Evolutionary conservation across 2,329 filamentous ascomycete genomes (phyloP).

Genomic region (Calycina marina): DNA sequence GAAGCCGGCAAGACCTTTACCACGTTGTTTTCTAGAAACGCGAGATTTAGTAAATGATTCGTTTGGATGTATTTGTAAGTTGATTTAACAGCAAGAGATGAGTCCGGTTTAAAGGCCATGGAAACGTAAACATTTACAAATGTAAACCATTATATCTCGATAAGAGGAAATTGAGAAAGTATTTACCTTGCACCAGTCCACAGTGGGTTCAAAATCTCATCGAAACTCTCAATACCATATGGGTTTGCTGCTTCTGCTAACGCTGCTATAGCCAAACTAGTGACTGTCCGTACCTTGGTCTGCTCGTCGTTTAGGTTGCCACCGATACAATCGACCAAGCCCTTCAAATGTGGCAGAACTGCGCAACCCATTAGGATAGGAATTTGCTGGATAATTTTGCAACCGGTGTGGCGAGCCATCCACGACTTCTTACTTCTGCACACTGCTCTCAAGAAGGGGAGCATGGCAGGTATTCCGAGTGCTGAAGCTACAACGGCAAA

Average conservation of each 20-base stretch:
- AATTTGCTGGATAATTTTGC: slow-evolving; percentile 98
- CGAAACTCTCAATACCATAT: slow-evolving; percentile 98
- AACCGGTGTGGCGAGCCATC: slow-evolving; percentile 94
- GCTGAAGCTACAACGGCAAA: slow-evolving; percentile 96
- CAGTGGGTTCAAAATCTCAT: slow-evolving; percentile 90
- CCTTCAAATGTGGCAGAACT: slow-evolving; percentile 87
- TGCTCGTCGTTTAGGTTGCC: slow-evolving; percentile 96
- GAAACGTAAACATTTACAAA: too few relatives aligned
- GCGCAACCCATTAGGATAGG: slow-evolving; percentile 98
- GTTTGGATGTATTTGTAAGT: too few relatives aligned
- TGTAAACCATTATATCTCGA: too few relatives aligned
- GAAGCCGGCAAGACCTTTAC: slow-evolving; percentile 90
- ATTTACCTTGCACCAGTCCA: slow-evolving; percentile 71
- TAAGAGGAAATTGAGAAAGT: slow-evolving; percentile 4
- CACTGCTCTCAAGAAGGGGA: slow-evolving; percentile 89
- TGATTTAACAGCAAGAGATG: slow-evolving; percentile 3
- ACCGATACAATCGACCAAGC: slow-evolving; percentile 88
- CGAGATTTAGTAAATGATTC: too few relatives aligned
- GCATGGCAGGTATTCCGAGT: slow-evolving; percentile 82
- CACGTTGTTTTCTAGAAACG: slow-evolving; percentile 75
- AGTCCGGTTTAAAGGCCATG: too few relatives aligned
- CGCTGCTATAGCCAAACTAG: slow-evolving; percentile 85
- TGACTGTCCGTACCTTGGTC: slow-evolving; percentile 93
- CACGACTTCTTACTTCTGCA: slow-evolving; percentile 98
- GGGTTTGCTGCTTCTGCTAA: slow-evolving; percentile 92